Conservation (phyloP, 2,329 filamentous ascomycete species). For the Diaporthe australafricana region DNA sequence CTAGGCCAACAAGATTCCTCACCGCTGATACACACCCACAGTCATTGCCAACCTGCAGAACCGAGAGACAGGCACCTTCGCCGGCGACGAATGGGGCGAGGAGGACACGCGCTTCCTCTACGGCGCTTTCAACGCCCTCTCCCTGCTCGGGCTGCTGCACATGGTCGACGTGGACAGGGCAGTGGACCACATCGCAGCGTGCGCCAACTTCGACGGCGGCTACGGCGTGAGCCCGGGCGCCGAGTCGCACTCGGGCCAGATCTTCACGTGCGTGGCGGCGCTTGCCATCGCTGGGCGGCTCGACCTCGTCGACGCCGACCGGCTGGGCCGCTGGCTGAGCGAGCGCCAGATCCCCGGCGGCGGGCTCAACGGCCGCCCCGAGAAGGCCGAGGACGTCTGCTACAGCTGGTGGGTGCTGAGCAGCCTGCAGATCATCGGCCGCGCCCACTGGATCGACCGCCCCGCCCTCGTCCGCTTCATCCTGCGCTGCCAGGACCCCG, state of each 20-base stretch:
- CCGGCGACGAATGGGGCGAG: constrained; percentile 96
- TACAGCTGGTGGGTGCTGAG: constrained; percentile 99
- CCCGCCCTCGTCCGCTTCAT: constrained; percentile 85
- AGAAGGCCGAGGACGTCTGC: constrained; percentile 96
- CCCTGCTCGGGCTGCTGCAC: constrained; percentile 79
- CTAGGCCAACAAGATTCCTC: neutral
- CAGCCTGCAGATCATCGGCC: constrained; percentile 88
- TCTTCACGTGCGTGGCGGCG: constrained; percentile 93
- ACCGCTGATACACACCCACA: constrained; percentile 45
- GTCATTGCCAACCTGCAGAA: constrained; percentile 89
- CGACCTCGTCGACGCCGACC: constrained; percentile 85
- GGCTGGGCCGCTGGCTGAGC: constrained; percentile 89
- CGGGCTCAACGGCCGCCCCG: constrained; percentile 91
- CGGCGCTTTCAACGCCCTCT: constrained; percentile 88
- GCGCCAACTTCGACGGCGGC: constrained; percentile 93
- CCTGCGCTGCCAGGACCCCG: constrained; percentile 85
- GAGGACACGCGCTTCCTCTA: constrained; percentile 96
- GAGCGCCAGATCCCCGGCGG: constrained; percentile 90
- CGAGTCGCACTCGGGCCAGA: constrained; percentile 94
- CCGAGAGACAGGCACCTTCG: constrained; percentile 83
- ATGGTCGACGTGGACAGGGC: constrained; percentile 84
- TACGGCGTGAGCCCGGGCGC: constrained; percentile 91
- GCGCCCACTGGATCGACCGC: constrained; percentile 92
- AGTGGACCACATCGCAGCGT: constrained; percentile 81
- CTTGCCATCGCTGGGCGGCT: constrained; percentile 85